Percentiles rank a stretch among this genome's conserved stretches.
Conservation (phyloP, 2,329 filamentous ascomycete genomes). For the Cladosporium sp. region DNA sequence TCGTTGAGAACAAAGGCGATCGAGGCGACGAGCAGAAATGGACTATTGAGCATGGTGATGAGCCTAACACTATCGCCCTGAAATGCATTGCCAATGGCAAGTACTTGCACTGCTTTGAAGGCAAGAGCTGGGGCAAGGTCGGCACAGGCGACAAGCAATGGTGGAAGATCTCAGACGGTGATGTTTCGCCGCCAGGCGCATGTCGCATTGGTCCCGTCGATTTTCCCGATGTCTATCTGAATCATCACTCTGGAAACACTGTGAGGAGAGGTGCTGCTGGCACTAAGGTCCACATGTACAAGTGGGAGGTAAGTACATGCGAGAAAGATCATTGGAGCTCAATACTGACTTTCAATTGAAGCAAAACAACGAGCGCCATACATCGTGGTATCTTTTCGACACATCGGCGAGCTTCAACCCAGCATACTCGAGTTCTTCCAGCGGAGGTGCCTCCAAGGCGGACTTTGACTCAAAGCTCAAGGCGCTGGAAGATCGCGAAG, state of each 20-base stretch:
- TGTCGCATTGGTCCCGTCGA: neutral
- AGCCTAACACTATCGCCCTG: neutral
- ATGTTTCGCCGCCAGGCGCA: neutral
- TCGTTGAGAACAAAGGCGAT: constrained; percentile 11
- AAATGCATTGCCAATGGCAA: constrained; percentile 1
- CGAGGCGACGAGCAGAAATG: constrained; percentile 9
- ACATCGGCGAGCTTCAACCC: constrained; percentile 3
- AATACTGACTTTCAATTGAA: neutral
- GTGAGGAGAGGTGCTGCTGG: neutral
- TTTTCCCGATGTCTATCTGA: constrained; percentile 3
- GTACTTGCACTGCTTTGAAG: constrained; percentile 2
- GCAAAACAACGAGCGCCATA: constrained; percentile 1
- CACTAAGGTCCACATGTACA: constrained; percentile 4
- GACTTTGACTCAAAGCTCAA: constrained; percentile 8
- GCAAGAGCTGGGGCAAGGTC: neutral
- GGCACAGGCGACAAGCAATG: constrained; percentile 9
- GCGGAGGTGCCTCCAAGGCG: neutral
- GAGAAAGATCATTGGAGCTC: too few species aligned
- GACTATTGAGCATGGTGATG: constrained; percentile 4
- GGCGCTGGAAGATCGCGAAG: constrained; percentile 9
- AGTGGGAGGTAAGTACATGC: constrained; percentile 5
- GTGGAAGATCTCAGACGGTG: constrained; percentile 9
- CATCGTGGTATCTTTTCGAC: constrained; percentile 8
- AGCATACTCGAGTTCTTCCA: neutral
- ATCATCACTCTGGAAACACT: neutral